Base-by-base conservation (phyloP, 805 yeast species). In the Candida chauliodis region DNA sequence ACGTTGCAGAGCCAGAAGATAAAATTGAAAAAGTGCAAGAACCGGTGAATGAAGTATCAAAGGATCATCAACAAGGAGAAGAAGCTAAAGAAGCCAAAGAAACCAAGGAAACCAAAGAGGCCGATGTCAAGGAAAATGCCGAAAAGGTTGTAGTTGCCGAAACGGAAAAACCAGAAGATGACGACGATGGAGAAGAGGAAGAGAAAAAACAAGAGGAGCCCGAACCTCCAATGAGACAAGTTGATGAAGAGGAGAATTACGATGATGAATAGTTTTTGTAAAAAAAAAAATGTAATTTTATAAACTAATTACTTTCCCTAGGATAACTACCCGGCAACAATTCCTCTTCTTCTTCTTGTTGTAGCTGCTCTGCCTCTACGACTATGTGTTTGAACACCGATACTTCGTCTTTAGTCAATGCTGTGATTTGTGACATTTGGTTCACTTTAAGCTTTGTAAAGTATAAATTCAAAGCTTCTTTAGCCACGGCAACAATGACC, bases 171-270 rank as follows among this genome's bases (percentile, higher is more conserved):
- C n/a, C n/a, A n/a, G n/a, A n/a, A n/a, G n/a, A 25, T 18, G 16
- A 19, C 26, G 36, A 25, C 27, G 62, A 55, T 7, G 67, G 56
- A 3, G 66, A 59, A 2, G 60, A 58, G n/a, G 58, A 51, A 15
- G 53, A 50, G 16, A 47, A 47, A 30, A 46, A 46, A 14, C 37
- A 36, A 6, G 69, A 59, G 37, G 56, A 59, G 1, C 61, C 59
- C 11, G 74, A 68, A 40, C 72, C 74, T 19, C 74, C 74, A 11
- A 52, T 68, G 61, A 55, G 74, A 43, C 62, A 61, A 34, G 68
- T 69, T 19, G 71, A 68, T 28, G 74, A 69, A 46, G 74, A 69
- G 42, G 74, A 68, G 47, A 58, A 69, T 46, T 69, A 69, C 48
- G 74, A 68, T 42, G 74, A 68, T 36, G 71, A 68, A 6, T 41